Evolutionary conservation across 2,329 filamentous ascomycete genomes (phyloP).

Genomic region (Cytospora chrysosperma): DNA sequence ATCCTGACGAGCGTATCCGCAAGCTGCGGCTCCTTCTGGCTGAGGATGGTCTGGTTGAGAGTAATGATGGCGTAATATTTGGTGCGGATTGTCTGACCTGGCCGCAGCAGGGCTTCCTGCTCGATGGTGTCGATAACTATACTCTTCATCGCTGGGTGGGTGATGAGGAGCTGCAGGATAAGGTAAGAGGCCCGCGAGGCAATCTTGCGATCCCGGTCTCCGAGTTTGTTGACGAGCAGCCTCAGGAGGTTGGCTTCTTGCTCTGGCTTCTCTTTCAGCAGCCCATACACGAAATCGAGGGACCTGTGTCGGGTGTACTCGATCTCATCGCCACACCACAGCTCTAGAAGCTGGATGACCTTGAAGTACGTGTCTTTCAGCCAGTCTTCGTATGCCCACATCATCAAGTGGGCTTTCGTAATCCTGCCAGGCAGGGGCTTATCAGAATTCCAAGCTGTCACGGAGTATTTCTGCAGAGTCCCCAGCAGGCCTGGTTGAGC

Average conservation of each 20-base stretch:
- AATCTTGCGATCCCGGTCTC: slow-evolving; percentile 93
- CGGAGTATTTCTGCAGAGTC: slow-evolving; percentile 62
- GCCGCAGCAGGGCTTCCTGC: slow-evolving; percentile 81
- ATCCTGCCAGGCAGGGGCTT: slow-evolving; percentile 72
- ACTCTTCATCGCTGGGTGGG: slow-evolving; percentile 90
- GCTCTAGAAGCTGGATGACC: slow-evolving; percentile 84
- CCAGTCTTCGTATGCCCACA: slow-evolving; percentile 94
- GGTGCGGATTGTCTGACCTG: slow-evolving; percentile 81
- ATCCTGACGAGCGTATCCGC: slow-evolving; percentile 81
- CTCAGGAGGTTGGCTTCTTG: slow-evolving; percentile 93
- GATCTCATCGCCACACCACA: slow-evolving; percentile 93
- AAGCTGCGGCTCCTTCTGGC: slow-evolving; percentile 75
- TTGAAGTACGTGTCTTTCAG: slow-evolving; percentile 93
- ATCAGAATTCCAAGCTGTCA: slow-evolving; percentile 62
- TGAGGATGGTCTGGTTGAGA: slow-evolving; percentile 93
- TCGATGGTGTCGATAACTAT: slow-evolving; percentile 84
- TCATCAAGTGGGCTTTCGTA: slow-evolving; percentile 73
- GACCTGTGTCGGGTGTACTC: slow-evolving; percentile 87
- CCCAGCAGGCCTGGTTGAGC: slow-evolving; percentile 75
- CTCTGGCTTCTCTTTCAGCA: slow-evolving; percentile 93
- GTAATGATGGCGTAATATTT: slow-evolving; percentile 97
- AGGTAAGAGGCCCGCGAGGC: slow-evolving; percentile 91
- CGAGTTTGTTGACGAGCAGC: slow-evolving; percentile 92
- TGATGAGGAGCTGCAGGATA: slow-evolving; percentile 83
- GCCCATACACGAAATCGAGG: slow-evolving; percentile 85